Conservation (phyloP, 2,329 filamentous ascomycete genomes). For the Claviceps maximensis region DNA sequence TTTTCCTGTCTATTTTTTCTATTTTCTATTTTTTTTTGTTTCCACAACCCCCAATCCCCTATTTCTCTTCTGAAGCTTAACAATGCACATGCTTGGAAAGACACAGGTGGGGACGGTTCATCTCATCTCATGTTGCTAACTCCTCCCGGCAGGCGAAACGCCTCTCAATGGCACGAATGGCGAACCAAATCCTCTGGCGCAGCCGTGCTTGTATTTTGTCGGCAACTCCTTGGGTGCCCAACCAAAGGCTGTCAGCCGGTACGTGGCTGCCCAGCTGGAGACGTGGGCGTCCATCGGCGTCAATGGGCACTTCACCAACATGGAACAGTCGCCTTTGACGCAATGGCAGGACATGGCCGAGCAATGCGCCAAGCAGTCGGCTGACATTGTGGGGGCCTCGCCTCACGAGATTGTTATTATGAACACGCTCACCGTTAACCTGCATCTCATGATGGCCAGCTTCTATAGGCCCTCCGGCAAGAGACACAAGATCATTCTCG, state of each 20-base stretch:
- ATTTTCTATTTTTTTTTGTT: neutral
- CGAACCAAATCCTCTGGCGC: constrained; percentile 10
- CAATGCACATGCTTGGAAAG: neutral
- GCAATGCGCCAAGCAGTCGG: constrained; percentile 54
- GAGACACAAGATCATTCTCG: constrained; percentile 69
- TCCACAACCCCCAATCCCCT: too few relatives aligned
- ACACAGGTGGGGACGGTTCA: neutral
- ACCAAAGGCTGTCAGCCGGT: constrained; percentile 51
- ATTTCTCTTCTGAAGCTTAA: neutral
- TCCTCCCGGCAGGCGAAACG: neutral
- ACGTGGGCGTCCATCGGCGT: constrained; percentile 81
- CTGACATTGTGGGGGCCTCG: constrained; percentile 61
- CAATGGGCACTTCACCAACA: constrained; percentile 63
- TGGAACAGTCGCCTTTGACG: constrained; percentile 53
- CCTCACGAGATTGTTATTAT: constrained; percentile 70
- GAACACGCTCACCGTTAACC: constrained; percentile 72
- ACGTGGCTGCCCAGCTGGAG: constrained; percentile 59
- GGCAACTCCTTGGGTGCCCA: constrained; percentile 84
- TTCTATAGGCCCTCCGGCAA: constrained; percentile 60
- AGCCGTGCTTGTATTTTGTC: constrained; percentile 59
- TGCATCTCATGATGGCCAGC: constrained; percentile 72
- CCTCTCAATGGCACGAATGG: constrained; percentile 13
- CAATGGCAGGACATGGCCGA: constrained; percentile 73
- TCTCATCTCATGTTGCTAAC: neutral
- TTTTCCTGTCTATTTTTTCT: neutral